phyloP scores from a whole-genome alignment of 192 early-diverging fungal species.

The Coemansia sp. region DNA sequence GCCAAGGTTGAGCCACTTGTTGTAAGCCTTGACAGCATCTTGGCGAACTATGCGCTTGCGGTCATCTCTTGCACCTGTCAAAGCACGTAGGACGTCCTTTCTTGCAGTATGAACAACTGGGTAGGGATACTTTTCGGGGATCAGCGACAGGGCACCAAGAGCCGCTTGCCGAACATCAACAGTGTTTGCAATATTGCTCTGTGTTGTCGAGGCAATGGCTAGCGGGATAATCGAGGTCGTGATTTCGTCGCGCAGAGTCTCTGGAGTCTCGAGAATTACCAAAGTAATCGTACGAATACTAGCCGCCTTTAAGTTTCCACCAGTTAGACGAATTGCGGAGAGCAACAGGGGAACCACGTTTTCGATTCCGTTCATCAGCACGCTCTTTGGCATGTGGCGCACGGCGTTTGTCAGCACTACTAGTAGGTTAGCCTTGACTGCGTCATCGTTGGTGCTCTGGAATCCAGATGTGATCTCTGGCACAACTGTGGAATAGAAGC shows the following conservation, averaged over 20 bases:
- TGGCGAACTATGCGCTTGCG: slow-evolving; percentile 81
- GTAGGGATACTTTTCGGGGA: slow-evolving; percentile 64
- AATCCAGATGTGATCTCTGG: slow-evolving; percentile 66
- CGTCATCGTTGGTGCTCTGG: slow-evolving; percentile 22
- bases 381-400: slow-evolving; percentile 77
- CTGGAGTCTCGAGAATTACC: slow-evolving; percentile 68
- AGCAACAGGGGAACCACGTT: slow-evolving; percentile 77
- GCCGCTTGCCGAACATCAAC: slow-evolving; percentile 71
- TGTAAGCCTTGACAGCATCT: slow-evolving; percentile 84
- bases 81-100: slow-evolving; percentile 59
- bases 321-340: slow-evolving; percentile 64
- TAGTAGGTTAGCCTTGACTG: slow-evolving; percentile 71
- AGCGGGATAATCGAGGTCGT: slow-evolving; percentile 25
- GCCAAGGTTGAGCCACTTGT: slow-evolving; percentile 71
- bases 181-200: slow-evolving; percentile 18
- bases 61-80: slow-evolving; percentile 77
- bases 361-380: slow-evolving; percentile 75
- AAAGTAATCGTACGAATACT: slow-evolving; percentile 77
- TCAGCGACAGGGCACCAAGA: slow-evolving; percentile 63
- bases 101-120: slow-evolving; percentile 63
- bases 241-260: slow-evolving; percentile 51
- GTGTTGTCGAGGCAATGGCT: slow-evolving; percentile 16
- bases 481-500: slow-evolving; percentile 78
- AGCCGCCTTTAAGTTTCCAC: slow-evolving; percentile 66
- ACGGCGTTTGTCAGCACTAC: slow-evolving; percentile 82